These are phyloP conservation scores for Orbilia quercus DNA, from an alignment of 2,329 filamentous ascomycete species.

Conservation along the genomic window DNA sequence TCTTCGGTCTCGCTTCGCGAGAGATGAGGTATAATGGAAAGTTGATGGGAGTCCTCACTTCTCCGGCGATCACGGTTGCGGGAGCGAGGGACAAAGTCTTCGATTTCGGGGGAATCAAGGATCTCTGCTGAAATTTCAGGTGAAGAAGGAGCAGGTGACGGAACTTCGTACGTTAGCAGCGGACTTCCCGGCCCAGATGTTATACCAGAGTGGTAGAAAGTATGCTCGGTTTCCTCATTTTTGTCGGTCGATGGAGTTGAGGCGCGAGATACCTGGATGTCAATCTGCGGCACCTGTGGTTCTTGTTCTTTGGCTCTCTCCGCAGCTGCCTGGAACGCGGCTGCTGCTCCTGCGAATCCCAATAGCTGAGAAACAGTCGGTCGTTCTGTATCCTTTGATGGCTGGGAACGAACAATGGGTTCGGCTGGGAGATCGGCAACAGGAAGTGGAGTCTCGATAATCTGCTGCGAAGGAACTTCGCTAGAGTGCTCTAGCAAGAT, in stretches of 20 bases:
- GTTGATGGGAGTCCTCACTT: conserved; percentile 13
- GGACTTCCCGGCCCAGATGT: conserved; percentile 31
- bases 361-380: conserved; percentile 40
- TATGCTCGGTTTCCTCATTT: conserved; percentile 6
- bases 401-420: background rate
- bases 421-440: background rate
- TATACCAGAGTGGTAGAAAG: conserved; percentile 12
- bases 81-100: conserved; percentile 37
- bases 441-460: conserved; percentile 9
- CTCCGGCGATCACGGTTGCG: conserved; percentile 13
- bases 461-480: background rate
- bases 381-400: background rate
- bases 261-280: conserved; percentile 54
- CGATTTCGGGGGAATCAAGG: conserved; percentile 41
- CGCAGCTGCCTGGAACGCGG: conserved; percentile 6
- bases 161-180: conserved; percentile 13
- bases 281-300: conserved; percentile 28
- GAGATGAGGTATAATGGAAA: conserved; percentile 25
- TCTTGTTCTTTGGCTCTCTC: conserved; percentile 3
- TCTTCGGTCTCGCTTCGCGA: conserved; percentile 40
- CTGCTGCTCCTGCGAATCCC: conserved; percentile 31
- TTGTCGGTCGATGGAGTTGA: conserved; percentile 38
- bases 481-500: conserved; percentile 1
- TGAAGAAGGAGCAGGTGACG: conserved; percentile 24
- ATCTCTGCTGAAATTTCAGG: conserved; percentile 35